A percentile compares a stretch with the other conserved stretches of the same genome.
Conservation (phyloP, 768 basidiomycete species). For the Melanogaster broomeanus region DNA sequence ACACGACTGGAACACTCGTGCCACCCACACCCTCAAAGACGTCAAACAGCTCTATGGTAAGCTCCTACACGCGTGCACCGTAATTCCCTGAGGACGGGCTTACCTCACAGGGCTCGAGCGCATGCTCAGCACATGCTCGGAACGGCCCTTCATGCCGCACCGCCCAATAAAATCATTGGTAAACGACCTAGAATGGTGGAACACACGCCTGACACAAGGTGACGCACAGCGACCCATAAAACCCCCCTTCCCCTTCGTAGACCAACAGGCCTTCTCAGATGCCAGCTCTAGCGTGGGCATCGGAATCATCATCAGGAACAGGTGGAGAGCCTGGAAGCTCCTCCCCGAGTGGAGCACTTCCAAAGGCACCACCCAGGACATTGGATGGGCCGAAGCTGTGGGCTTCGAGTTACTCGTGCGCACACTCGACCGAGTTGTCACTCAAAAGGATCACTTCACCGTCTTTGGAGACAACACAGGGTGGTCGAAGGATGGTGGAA, state of each 20-base stretch:
- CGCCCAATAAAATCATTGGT: conserved; percentile 1
- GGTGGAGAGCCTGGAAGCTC: conserved; percentile 27
- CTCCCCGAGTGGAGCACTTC: conserved; percentile 8
- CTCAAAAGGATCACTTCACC: background rate
- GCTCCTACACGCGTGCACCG: too few species aligned
- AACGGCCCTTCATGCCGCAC: conserved; percentile 33
- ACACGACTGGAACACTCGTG: conserved; percentile 18
- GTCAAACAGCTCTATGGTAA: conserved; percentile 7
- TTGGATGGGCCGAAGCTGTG: conserved; percentile 20
- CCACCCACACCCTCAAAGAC: conserved; percentile 33
- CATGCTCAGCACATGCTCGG: conserved; percentile 11
- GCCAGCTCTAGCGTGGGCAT: conserved; percentile 15
- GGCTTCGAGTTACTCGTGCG: conserved; percentile 8
- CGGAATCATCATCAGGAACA: conserved; percentile 15
- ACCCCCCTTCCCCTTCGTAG: background rate
- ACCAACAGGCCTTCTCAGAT: conserved; percentile 11
- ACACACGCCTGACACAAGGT: background rate
- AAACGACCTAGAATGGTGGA: conserved; percentile 40
- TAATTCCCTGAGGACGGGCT: too few species aligned
- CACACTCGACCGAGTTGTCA: background rate
- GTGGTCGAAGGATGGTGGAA: too few species aligned
- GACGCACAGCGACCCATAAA: background rate
- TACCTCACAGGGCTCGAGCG: too few species aligned
- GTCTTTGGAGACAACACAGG: conserved; percentile 11
- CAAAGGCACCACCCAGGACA: conserved; percentile 2